These are phyloP conservation scores for Candida sithepensis DNA, from an alignment of 805 yeast species.

Conservation along the genomic window DNA sequence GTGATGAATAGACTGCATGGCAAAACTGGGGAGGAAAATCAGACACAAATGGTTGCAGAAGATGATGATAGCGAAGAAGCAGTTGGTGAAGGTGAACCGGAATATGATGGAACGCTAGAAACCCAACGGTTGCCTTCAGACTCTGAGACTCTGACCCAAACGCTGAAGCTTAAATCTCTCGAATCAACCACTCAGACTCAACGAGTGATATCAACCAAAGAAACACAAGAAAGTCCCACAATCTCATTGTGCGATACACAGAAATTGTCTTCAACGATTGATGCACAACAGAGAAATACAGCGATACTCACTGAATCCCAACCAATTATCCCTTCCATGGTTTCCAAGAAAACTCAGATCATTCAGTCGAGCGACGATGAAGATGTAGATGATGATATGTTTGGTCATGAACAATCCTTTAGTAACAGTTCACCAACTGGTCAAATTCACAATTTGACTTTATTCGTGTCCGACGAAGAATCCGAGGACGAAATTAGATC, in stretches of 20 bases:
- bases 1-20: constrained; percentile 17
- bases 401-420: neutral
- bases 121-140: neutral
- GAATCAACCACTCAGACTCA: no score
- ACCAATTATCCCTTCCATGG: neutral
- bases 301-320: neutral
- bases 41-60: neutral
- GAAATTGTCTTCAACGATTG: neutral
- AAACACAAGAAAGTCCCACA: neutral
- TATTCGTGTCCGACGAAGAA: constrained; percentile 5
- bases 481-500: constrained; percentile 3
- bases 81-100: constrained; percentile 1
- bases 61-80: neutral
- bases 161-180: neutral
- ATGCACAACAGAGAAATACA: neutral
- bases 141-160: neutral
- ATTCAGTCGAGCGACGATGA: constrained; percentile 2
- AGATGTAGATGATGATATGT: constrained; percentile 4
- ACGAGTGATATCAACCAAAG: neutral
- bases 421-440: no score
- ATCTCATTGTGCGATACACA: neutral
- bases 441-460: neutral
- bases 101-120: neutral
- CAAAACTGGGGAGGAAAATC: neutral
- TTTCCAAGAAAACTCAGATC: neutral